Base-by-base conservation (phyloP, 129 eudicot genomes). In the Calendula officinalis region DNA sequence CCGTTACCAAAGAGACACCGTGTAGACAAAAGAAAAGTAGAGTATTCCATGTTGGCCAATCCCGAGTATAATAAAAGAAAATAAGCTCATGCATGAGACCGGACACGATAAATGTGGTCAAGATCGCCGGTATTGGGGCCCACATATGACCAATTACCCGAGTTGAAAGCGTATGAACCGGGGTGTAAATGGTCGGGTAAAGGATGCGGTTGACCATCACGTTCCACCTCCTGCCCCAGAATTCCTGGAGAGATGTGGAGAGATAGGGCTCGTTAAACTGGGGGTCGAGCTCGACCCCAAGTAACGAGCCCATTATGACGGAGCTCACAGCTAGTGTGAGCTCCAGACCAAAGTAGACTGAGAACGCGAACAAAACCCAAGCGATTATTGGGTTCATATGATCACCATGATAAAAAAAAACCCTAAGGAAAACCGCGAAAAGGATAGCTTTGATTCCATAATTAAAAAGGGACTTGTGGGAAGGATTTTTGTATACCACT, bases 1-100 rank as follows among this genome's bases (percentile, higher is more conserved):
- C 92, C 3, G 46, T 57, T 7, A 74, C 56, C 66, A 85, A 58
- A 56, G 74, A 68, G 42, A 63, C 60, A 16, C 92, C 92, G 46
- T 85, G 92, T 12, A 85, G 40, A 63, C 66, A 37, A 39, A 85
- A 85, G 53, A 86, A 86, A 77, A 74, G 66, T 4, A 81, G 77
- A 49, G 71, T 60, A 56, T 64, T 68, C 81, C 86, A 69, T 16
- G 76, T 75, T 68, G 90, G 89, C 62, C 60, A 30, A 55, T 10
- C 43, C 22, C 84, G 74, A 42, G 80, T 75, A 56, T 74, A 50
- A 55, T 78, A 73, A 62, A 44, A 62, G 42, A 62, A 42, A 15
- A 41, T 41, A 10, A 62, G 12, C 10, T 62, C 68, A 30, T 62
- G 68, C 68, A 62, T 62, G 6, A 62, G n/a, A 10, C 68, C 68